Evolutionary conservation across 2,329 filamentous ascomycete species (phyloP).

Genomic region (Colletotrichum truncatum): DNA sequence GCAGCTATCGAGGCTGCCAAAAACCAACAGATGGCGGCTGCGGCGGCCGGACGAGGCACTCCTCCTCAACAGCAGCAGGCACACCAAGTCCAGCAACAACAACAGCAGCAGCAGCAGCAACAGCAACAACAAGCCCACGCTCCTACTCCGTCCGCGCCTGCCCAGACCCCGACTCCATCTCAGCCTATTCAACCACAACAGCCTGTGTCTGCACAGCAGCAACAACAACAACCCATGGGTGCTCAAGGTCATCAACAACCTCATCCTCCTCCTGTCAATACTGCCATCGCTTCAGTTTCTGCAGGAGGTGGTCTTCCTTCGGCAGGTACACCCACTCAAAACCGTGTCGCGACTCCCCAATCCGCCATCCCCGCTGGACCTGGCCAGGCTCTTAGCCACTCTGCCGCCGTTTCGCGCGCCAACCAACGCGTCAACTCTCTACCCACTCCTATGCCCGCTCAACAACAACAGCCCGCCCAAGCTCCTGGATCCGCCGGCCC

Average conservation of each 20-base stretch:
- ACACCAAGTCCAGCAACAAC: conserved; percentile 13
- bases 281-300: conserved; percentile 50
- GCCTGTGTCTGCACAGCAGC: conserved; percentile 34
- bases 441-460: conserved; percentile 41
- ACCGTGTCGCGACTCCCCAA: conserved; percentile 61
- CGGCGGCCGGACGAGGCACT: conserved; percentile 23
- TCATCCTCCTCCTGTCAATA: conserved; percentile 56
- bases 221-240: conserved; percentile 13
- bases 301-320: conserved; percentile 46
- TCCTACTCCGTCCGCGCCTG: conserved; percentile 26
- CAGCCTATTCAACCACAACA: conserved; percentile 19
- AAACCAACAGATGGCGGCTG: conserved; percentile 47
- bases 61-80: conserved; percentile 35
- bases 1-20: conserved; percentile 57
- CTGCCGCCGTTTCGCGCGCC: conserved; percentile 59
- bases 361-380: conserved; percentile 48
- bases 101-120: conserved; percentile 40
- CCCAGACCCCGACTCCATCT: conserved; percentile 9
- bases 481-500: conserved; percentile 40
- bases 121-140: conserved; percentile 34
- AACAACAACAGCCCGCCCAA: conserved; percentile 38
- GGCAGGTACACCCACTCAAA: conserved; percentile 59
- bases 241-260: not conserved
- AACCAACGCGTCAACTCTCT: conserved; percentile 47
- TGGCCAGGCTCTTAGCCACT: conserved; percentile 55